Evolutionary conservation across 148 eudicot genomes (phyloP), one percentile per base, ranked within the genome.

Genomic region (Polygonum maritimum): DNA sequence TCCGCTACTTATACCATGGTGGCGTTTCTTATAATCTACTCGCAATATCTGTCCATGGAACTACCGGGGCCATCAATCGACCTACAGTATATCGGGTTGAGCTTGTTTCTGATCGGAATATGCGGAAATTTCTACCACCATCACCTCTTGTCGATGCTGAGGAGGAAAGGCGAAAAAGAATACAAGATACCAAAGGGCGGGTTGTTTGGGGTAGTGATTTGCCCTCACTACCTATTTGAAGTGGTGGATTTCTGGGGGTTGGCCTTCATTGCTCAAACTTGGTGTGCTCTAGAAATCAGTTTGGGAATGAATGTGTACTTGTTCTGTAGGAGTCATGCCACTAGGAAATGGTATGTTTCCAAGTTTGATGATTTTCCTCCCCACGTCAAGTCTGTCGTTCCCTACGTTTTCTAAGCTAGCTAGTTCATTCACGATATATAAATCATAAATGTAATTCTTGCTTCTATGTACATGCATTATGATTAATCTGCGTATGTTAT

Each of bases 221-320:
- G 92, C 79, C 89, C 92, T 69, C 92, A 87, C 75, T 87, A 89
- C 73, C 62, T 84, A 4, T 89, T 89, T 77, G 90, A 87, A 76
- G 80, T 87, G 40, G 10, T 87, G 52, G 87, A 74, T 40, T 87
- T 86, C 73, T 35, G 82, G 26, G 92, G 92, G 22, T 77, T 88
- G 19, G 78, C 85, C 38, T 85, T 82, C 75, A 89, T 89, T 60
- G 79, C 87, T 51, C 92, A 89, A 76, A 89, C 92, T 19, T 4
- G 75, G 41, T 85, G 81, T 77, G 54, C 86, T 2, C 65, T 89
- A 0, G 58, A 79, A 12, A 82, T 72, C 67, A 78, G 84, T 10
- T 16, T 78, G 8, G 90, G 88, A n/a, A 78, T 83, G 0, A 39
- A 76, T 14, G 45, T 76, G 49, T 87, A 85, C 78, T 72, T 87